Evolutionary conservation across 371 early-diverging fungal genomes (phyloP), one percentile per base, ranked within the genome.

Genomic region (Apophysomyces trapeziformis): DNA sequence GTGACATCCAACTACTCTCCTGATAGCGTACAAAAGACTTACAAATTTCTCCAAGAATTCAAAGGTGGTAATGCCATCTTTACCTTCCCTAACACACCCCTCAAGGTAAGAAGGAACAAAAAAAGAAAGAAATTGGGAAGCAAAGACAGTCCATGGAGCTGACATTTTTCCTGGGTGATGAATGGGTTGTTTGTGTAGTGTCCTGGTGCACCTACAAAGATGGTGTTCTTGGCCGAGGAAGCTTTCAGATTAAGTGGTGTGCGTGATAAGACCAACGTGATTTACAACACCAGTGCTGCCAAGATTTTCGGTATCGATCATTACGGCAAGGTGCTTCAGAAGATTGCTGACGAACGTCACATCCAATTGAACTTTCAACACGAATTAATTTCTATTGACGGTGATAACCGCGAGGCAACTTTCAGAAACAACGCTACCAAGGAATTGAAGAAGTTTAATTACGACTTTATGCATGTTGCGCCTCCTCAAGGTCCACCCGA

Each of bases 151-250:
- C 32, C 3, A 26, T 0, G 32, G 32, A 26, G 32, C 32, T 26
- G 32, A 26, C 32, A 26, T 26, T 26, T 59, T 59, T n/a, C 3
- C 36, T 21, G 37, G 32, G 6, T 59, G 38, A 59, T 11, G 13
- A 4, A n/a, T 38, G 7, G 11, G n/a, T 5, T 57, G 18, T 26
- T 32, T 7, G 1, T 54, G 13, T 58, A 81, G 79, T 95, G 96
- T 66, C 93, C 95, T 9, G 96, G 96, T 57, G 96, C 95, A 0
- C 95, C 96, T 39, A 93, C 93, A 73, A 95, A 95, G 84, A 94
- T 95, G 60, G 89, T 89, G 58, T 95, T 95, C 73, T 83, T 95
- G 65, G 92, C 95, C 18, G 95, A 95, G 70, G 94, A 94, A 71
- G 75, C 82, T 13, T 92, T 92, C 85, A 85, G 93, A 67, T 74